Evolutionary conservation across 768 basidiomycete species (phyloP).

Genomic region (Scleroderma citrinum): DNA sequence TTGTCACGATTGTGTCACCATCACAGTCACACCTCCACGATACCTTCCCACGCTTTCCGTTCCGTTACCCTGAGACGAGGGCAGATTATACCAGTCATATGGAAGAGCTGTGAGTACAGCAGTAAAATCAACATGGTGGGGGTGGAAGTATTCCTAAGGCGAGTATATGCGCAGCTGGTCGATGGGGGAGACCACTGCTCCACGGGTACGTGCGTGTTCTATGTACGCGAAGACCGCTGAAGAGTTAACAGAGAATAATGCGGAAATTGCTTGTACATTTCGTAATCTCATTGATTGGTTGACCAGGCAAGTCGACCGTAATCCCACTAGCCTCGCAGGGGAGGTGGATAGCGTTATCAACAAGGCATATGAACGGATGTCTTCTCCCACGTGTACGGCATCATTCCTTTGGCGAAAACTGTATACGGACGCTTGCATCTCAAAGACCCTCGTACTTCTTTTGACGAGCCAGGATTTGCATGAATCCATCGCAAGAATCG

Average conservation of each 20-base stretch:
- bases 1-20: conserved; percentile 19
- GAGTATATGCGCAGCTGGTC: background rate
- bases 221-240: too few relatives aligned
- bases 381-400: conserved; percentile 29
- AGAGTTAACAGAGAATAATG: background rate
- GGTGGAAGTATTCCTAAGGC: background rate
- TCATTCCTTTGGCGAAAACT: conserved; percentile 53
- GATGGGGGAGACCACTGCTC: background rate
- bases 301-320: background rate
- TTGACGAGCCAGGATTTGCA: conserved; percentile 7
- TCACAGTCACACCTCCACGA: background rate
- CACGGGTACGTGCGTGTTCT: background rate
- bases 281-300: conserved; percentile 8
- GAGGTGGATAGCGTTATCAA: conserved; percentile 37
- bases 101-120: too few relatives aligned
- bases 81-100: too few relatives aligned
- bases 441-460: conserved; percentile 42
- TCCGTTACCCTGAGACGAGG: background rate
- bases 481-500: conserved; percentile 30
- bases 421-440: conserved; percentile 71
- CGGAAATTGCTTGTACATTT: conserved; percentile 2
- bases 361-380: conserved; percentile 47
- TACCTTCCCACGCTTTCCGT: conserved; percentile 9
- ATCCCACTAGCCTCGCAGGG: background rate
- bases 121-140: background rate